Evolutionary conservation across 495 filamentous ascomycete genomes (phyloP).

Genomic region (Xylaria curta): DNA sequence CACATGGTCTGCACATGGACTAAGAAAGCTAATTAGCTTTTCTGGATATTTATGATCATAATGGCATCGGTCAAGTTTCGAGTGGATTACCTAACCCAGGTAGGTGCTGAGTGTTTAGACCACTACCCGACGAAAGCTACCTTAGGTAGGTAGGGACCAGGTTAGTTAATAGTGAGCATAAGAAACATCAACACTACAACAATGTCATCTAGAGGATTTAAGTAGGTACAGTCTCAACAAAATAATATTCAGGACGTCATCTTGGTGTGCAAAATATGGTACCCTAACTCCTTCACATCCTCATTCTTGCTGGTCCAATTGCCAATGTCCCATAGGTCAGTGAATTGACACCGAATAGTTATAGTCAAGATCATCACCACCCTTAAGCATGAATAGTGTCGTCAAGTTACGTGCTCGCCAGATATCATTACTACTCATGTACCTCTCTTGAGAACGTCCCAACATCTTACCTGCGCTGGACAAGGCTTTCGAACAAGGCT

Average conservation of each 20-base stretch:
- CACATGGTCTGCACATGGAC: neutral
- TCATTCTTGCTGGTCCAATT: neutral
- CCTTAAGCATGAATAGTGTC: neutral
- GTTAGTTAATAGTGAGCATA: neutral
- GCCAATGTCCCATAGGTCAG: neutral
- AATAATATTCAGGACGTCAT: slow-evolving; percentile 11
- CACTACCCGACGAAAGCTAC: neutral
- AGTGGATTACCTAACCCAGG: slow-evolving; percentile 5
- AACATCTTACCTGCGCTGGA: too few relatives aligned
- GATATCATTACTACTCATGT: neutral
- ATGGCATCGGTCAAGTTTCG: slow-evolving; percentile 1
- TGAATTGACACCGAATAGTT: neutral
- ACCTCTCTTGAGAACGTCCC: too few relatives aligned
- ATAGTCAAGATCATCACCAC: neutral
- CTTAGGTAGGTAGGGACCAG: neutral
- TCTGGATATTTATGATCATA: neutral
- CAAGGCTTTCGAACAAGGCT: too few relatives aligned
- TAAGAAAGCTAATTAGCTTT: slow-evolving; percentile 5
- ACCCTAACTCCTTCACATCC: slow-evolving; percentile 15
- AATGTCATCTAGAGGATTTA: neutral
- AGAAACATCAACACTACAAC: neutral
- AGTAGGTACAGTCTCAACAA: neutral
- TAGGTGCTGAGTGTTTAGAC: neutral
- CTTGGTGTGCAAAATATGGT: slow-evolving; percentile 13
- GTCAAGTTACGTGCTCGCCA: neutral